A percentile compares a stretch with the other conserved stretches of the same genome.
These are phyloP conservation scores for Candida golubevii DNA, from an alignment of 805 yeast genomes.

Conservation along the genomic window DNA sequence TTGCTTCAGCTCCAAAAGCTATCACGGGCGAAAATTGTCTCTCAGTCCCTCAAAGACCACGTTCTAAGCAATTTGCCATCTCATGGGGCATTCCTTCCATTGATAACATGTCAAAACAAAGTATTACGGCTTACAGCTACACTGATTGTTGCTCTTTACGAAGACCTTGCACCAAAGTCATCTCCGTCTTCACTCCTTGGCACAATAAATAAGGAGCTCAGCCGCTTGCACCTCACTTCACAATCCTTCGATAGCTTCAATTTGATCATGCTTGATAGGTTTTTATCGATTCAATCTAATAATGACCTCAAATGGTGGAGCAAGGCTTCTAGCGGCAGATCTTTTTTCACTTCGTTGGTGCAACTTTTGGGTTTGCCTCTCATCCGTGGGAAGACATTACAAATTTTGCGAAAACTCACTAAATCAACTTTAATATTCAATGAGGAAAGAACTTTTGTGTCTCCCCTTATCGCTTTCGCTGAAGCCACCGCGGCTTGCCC, in stretches of 20 bases:
- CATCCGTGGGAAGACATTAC: slow-evolving; percentile 8
- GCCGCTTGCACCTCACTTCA: slow-evolving; percentile 1
- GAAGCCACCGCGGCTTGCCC: slow-evolving; percentile 36
- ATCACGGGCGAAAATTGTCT: slow-evolving; percentile 7
- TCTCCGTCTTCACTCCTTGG: slow-evolving; percentile 17
- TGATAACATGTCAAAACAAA: slow-evolving; percentile 40
- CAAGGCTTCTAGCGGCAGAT: slow-evolving; percentile 36
- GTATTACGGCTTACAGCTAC: slow-evolving; percentile 47
- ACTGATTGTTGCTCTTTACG: slow-evolving; percentile 37
- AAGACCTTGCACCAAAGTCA: slow-evolving; percentile 16
- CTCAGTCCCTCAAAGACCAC: slow-evolving; percentile 25
- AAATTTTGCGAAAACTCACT: slow-evolving; percentile 14
- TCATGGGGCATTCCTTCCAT: slow-evolving; percentile 35
- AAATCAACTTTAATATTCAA: slow-evolving; percentile 12
- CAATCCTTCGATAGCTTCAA: slow-evolving; percentile 47
- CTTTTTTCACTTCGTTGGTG: slow-evolving; percentile 65
- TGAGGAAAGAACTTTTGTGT: slow-evolving; percentile 35
- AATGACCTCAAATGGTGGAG: slow-evolving; percentile 82
- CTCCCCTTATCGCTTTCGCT: slow-evolving; percentile 55
- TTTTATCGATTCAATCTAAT: slow-evolving; percentile 52
- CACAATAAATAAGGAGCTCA: slow-evolving; percentile 6
- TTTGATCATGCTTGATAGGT: slow-evolving; percentile 53
- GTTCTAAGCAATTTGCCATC: slow-evolving; percentile 40
- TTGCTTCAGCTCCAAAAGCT: slow-evolving; percentile 51
- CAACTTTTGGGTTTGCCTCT: slow-evolving; percentile 33